Conservation (phyloP, 495 filamentous ascomycete species). For the Schizothecium vesticola region DNA sequence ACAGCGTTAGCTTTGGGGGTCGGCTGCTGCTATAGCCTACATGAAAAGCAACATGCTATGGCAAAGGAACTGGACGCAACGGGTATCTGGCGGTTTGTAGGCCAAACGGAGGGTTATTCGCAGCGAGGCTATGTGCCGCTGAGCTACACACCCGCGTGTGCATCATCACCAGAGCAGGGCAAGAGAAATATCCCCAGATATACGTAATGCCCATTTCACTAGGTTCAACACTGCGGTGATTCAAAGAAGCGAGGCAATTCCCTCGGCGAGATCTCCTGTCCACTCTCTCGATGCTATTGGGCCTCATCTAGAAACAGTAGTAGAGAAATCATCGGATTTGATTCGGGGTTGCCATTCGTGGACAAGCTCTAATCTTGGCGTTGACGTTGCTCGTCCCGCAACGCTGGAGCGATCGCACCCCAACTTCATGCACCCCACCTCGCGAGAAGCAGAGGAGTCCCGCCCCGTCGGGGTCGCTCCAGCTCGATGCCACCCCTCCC, state of each 20-base stretch:
- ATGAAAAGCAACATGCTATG: background rate
- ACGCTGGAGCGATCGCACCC: background rate
- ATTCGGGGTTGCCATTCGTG: background rate
- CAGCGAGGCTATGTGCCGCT: background rate
- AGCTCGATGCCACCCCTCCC: background rate
- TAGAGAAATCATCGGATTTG: background rate
- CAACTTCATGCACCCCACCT: background rate
- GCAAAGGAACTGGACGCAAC: background rate
- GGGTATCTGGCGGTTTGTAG: background rate
- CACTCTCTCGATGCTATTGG: background rate
- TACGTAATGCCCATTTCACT: background rate
- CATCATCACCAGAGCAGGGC: background rate
- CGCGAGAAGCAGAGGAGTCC: background rate
- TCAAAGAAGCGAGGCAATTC: background rate
- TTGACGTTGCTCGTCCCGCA: background rate
- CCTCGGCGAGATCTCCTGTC: background rate
- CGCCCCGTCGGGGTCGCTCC: background rate
- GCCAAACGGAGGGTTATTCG: too few species aligned
- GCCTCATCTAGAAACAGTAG: too few species aligned
- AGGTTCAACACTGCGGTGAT: background rate
- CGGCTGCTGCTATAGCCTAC: background rate
- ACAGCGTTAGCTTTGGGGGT: background rate
- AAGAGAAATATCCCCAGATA: background rate
- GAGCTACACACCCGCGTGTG: too few species aligned
- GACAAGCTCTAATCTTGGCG: background rate